Base-by-base conservation (phyloP, 208 protist species). In the Wallacemonas collosoma region DNA sequence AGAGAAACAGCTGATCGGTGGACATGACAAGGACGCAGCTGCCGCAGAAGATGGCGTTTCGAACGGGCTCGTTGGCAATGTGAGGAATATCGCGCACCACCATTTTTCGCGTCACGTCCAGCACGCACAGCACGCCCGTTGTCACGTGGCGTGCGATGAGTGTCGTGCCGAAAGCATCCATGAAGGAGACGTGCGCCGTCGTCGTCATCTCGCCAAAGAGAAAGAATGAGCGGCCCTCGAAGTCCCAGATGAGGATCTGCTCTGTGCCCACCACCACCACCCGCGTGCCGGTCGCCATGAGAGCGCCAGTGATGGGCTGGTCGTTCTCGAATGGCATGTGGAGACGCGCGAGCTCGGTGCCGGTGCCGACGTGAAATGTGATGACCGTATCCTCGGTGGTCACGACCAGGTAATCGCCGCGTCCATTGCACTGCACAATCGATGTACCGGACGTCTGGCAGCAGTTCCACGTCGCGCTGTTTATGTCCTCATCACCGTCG, bases 171-270 rank as follows among this genome's bases (percentile, higher is more conserved):
- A 89, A 86, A 15, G 80, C 26, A 71, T 93, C 76, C 15, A 93
- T 71, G 50, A 69, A 68, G 17, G 72, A 69, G 14, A 65, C 51
- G 55, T 58, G 75, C 41, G 80, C 51, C 3, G 76, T 74, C 9
- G 85, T 71, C 11, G 73, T 83, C 15, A 86, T 48, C 9, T 89
- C 82, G 2, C 74, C 73, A 45, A 93, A 82, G 44, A 85, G 64
- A 35, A 84, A 81, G 65, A 87, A 80, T 14, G 79, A 85, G 56
- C 85, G 77, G 47, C 73, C 74, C 43, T 81, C 79, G 84, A 93
- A 91, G 80, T 95, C 87, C 88, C 88, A 95, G 26, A 93, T 55
- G 12, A 91, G 55, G 36, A 94, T 62, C 53, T 87, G 78, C 58
- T 61, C 67, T 60, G 74, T 76, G 40, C 82, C 77, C 48, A 90